Percentiles rank a stretch among this genome's conserved stretches.
phyloP scores from a whole-genome alignment of 768 basidiomycete species.

The Hysterangium stoloniferum region DNA sequence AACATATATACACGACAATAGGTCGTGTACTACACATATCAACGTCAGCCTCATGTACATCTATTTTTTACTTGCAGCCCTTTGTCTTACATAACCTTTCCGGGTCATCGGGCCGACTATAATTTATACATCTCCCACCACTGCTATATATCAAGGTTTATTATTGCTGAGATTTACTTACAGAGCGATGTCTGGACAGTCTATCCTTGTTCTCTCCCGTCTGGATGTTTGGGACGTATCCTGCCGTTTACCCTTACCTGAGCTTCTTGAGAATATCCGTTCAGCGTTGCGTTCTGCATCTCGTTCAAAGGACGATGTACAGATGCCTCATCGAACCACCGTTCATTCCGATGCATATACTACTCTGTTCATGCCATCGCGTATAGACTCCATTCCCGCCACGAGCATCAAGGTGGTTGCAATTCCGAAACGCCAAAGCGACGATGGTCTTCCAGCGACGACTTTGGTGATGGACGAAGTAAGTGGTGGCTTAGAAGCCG shows the following conservation, averaged over 20 bases:
- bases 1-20: too few species aligned
- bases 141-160: too few species aligned
- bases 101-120: too few species aligned
- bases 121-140: too few species aligned
- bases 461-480: conserved; percentile 69
- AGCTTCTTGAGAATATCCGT: neutral
- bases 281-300: neutral
- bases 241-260: neutral
- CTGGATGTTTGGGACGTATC: conserved; percentile 5
- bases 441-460: conserved; percentile 61
- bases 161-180: too few species aligned
- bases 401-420: conserved; percentile 72
- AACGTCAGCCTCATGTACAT: too few species aligned
- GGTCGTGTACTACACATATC: too few species aligned
- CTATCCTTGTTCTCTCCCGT: conserved; percentile 1
- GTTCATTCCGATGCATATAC: conserved; percentile 49
- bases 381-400: conserved; percentile 44
- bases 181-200: neutral
- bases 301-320: neutral
- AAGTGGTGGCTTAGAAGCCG: conserved; percentile 60
- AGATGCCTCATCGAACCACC: conserved; percentile 53
- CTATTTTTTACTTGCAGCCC: too few species aligned
- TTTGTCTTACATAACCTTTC: too few species aligned
- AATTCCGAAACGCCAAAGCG: conserved; percentile 44
- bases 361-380: conserved; percentile 79